Conservation (phyloP, 2,329 filamentous ascomycete genomes). For the Pestalotiopsis sp. region DNA sequence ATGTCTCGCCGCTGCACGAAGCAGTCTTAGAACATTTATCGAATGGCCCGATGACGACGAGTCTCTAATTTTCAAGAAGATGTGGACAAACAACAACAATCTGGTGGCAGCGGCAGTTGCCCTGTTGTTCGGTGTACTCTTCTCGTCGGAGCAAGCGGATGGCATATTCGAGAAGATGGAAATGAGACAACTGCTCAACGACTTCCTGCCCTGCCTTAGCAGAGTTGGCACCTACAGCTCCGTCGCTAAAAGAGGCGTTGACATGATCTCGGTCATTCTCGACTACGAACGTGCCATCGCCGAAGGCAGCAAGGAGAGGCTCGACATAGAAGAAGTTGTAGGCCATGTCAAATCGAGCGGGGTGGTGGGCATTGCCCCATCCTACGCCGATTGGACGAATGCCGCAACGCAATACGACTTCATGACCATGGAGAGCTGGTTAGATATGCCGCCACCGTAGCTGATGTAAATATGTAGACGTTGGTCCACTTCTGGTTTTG, state of each 20-base stretch:
- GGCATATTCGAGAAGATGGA: constrained; percentile 10
- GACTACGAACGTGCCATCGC: constrained; percentile 4
- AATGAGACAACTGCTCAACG: constrained; percentile 5
- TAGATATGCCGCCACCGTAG: not conserved
- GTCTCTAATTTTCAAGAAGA: constrained; percentile 3
- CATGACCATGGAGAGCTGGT: constrained; percentile 8
- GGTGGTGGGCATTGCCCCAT: constrained; percentile 2
- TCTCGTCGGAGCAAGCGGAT: constrained; percentile 1
- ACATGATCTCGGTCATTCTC: constrained; percentile 1
- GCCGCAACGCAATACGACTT: constrained; percentile 1
- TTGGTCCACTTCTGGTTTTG: too few species aligned
- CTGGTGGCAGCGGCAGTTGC: constrained; percentile 4
- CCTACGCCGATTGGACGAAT: not conserved
- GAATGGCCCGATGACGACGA: constrained; percentile 6
- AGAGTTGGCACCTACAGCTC: constrained; percentile 5
- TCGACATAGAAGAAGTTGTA: not conserved
- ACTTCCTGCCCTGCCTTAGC: constrained; percentile 4
- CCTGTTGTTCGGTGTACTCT: not conserved
- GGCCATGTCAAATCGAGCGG: constrained; percentile 6
- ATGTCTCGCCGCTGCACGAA: constrained; percentile 5
- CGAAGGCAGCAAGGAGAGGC: not conserved
- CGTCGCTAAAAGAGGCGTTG: not conserved
- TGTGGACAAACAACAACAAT: constrained; percentile 9
- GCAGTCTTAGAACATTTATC: constrained; percentile 6
- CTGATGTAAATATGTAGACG: not conserved